These are phyloP conservation scores for Brassica balearica DNA, from an alignment of 441 rosid genomes.

Conservation along the genomic window DNA sequence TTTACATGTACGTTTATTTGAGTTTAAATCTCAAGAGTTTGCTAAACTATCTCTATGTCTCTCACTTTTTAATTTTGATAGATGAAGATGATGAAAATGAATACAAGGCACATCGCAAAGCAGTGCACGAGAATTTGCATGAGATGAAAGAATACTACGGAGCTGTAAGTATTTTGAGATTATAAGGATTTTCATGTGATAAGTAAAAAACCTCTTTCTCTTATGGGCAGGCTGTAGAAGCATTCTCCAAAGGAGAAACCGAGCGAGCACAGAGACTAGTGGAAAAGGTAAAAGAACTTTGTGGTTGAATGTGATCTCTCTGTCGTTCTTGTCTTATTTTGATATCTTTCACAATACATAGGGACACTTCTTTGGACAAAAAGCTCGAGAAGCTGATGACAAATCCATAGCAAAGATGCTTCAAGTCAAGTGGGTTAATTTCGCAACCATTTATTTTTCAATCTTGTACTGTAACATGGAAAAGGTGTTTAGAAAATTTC, in stretches of 20 bases:
- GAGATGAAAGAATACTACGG: constrained; percentile 63
- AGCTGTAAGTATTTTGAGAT: constrained; percentile 56
- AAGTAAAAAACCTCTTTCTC: constrained; percentile 29
- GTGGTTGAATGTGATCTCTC: constrained; percentile 13
- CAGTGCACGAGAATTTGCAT: constrained; percentile 63
- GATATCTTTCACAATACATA: constrained; percentile 37
- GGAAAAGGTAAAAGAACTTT: constrained; percentile 47
- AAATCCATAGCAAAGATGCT: constrained; percentile 58
- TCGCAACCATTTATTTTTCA: constrained; percentile 16
- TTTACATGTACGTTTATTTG: constrained; percentile 21
- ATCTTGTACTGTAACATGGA: constrained; percentile 20
- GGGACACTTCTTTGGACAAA: constrained; percentile 62
- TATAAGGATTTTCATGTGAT: neutral
- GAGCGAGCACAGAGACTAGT: constrained; percentile 59
- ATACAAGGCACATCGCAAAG: constrained; percentile 55
- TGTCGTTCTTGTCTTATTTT: constrained; percentile 13
- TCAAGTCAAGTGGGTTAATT: constrained; percentile 53
- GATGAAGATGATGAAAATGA: constrained; percentile 55
- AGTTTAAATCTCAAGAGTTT: neutral
- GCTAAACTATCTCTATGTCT: constrained; percentile 20
- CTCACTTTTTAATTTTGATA: neutral
- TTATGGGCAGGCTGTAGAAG: constrained; percentile 61
- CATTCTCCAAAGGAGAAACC: constrained; percentile 56
- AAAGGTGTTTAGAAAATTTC: constrained; percentile 19
- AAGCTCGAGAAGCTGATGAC: constrained; percentile 63